Percentiles rank a stretch among this genome's conserved stretches.
Conservation (phyloP, 768 basidiomycete species). For the Russula dissimulans region DNA sequence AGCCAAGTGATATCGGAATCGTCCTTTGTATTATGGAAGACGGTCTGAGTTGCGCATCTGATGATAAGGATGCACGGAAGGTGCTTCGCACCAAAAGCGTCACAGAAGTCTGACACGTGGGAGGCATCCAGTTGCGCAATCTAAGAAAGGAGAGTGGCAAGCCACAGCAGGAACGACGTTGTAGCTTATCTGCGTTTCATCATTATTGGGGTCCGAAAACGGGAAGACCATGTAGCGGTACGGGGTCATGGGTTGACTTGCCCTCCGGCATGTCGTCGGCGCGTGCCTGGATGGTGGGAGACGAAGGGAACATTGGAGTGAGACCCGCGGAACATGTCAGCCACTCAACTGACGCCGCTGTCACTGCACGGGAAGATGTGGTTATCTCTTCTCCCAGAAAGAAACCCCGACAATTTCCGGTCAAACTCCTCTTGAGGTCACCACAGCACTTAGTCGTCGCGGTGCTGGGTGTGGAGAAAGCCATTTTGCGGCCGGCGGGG, state of each 20-base stretch:
- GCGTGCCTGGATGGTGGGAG: neutral
- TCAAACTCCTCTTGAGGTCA: neutral
- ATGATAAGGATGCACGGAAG: conserved; percentile 1
- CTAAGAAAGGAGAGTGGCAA: neutral
- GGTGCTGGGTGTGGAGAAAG: too few species aligned
- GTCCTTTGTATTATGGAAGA: neutral
- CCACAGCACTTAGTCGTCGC: too few species aligned
- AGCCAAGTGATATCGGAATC: neutral
- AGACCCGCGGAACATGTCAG: neutral
- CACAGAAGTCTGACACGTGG: neutral
- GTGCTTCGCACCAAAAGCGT: neutral
- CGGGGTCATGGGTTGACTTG: neutral
- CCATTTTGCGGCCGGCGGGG: too few species aligned
- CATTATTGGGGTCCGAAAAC: neutral
- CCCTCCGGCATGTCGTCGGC: neutral
- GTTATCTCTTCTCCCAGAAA: neutral
- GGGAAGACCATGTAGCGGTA: neutral
- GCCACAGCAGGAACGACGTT: neutral
- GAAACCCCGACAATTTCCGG: neutral
- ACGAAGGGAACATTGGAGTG: neutral
- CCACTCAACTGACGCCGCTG: neutral
- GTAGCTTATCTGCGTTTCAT: neutral
- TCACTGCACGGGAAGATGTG: neutral
- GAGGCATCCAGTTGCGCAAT: neutral
- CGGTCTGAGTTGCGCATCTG: neutral